Evolutionary conservation across 768 basidiomycete species (phyloP), one percentile per base, ranked within the genome.

Genomic region (Rubroboletus pulcherrimus): DNA sequence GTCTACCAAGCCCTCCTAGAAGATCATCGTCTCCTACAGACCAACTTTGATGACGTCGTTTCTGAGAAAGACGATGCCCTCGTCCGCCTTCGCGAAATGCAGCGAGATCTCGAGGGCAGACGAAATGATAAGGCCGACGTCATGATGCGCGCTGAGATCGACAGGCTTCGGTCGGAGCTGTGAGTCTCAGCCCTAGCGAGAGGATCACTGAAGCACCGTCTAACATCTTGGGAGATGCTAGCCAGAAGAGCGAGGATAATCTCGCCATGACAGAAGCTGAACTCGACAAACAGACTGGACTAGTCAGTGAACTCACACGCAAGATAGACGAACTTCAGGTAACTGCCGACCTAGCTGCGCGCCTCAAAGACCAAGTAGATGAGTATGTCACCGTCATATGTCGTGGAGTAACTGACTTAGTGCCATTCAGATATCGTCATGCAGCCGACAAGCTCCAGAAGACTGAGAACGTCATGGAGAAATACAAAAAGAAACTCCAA

Each of bases 401-500:
- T 55, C 40, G 3, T 30, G 29, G 49, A 51, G 55, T 34, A 44
- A 7, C 11, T 14, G 17, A 34, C 45, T 56, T 51, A 45, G 45
- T 7, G 1, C 42, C 34, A 37, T 40, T 29, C 56, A 96, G 93
- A 67, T 92, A 93, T 65, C 87, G 88, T 6, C 94, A 98, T 73
- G 89, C 93, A 6, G 89, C 91, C 4, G 97, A 98, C 64, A 91
- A 86, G 61, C 76, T 94, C 40, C 87, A 91, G 64, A 98, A 98
- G 77, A 89, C 87, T 1, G 97, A 98, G 73, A 95, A 95, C 66
- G 94, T 97, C 30, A 91, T 97, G 82, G 94, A 98, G 73, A 99
- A 98, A 71, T 95, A 98, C 73, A 96, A 95, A 76, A 95, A 92
- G 80, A 99, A 98, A 73, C 80, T 98, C 1, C 96, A 98, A 64